Conservation (phyloP, 2,329 filamentous ascomycete genomes). For the Knoxdaviesia proteae region DNA sequence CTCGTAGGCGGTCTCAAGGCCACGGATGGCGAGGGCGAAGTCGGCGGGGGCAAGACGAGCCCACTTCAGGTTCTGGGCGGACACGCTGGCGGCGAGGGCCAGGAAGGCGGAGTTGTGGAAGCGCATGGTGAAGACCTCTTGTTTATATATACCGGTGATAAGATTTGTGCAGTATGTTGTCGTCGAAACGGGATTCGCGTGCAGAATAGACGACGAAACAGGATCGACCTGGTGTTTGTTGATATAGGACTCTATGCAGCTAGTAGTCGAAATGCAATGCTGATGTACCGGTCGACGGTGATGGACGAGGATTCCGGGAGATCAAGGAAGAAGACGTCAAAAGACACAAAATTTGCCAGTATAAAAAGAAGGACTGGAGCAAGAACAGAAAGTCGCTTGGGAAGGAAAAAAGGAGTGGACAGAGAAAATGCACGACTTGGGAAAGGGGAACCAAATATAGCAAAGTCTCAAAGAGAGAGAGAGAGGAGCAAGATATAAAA, state of each 20-base stretch:
- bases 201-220: too few species aligned
- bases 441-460: too few species aligned
- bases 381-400: too few species aligned
- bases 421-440: too few species aligned
- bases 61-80: slow-evolving; percentile 6
- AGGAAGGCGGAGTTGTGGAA: slow-evolving; percentile 14
- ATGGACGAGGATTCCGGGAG: too few species aligned
- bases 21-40: slow-evolving; percentile 19
- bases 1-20: slow-evolving; percentile 22
- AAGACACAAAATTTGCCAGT: too few species aligned
- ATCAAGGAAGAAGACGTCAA: too few species aligned
- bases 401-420: too few species aligned
- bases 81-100: slow-evolving; percentile 14
- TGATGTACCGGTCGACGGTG: too few species aligned
- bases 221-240: too few species aligned
- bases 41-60: slow-evolving; percentile 1
- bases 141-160: slow-evolving; percentile 9
- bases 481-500: slow-evolving; percentile 1
- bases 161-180: neutral
- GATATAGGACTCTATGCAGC: slow-evolving; percentile 6
- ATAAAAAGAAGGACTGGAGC: too few species aligned
- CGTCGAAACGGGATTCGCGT: too few species aligned
- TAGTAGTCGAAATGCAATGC: neutral
- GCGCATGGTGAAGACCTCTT: slow-evolving; percentile 13
- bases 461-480: slow-evolving; percentile 1